These are phyloP conservation scores for Ophiobolus disseminans DNA, from an alignment of 2,329 filamentous ascomycete genomes.

Conservation along the genomic window DNA sequence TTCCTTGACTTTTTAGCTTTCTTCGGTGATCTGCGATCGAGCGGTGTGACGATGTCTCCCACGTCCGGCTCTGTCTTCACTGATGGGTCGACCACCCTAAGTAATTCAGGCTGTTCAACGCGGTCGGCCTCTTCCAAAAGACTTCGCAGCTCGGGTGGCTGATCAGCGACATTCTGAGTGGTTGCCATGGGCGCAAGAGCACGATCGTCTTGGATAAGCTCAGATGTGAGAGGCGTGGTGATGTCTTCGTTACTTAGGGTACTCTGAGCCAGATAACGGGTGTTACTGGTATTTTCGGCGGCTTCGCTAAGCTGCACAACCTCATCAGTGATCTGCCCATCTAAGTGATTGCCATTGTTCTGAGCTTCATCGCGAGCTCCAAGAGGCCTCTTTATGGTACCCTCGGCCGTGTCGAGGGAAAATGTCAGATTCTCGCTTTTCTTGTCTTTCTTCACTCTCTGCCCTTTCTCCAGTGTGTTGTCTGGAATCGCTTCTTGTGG, in stretches of 20 bases:
- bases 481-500: no score
- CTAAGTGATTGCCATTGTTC: background rate
- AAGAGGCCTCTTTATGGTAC: background rate
- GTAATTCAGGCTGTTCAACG: constrained; percentile 1
- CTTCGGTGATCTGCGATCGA: constrained; percentile 35
- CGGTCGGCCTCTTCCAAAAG: background rate
- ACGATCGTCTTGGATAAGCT: background rate
- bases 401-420: constrained; percentile 11
- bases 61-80: background rate
- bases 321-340: background rate
- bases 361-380: constrained; percentile 4
- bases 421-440: constrained; percentile 30
- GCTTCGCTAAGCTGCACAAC: background rate
- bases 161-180: background rate
- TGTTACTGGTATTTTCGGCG: background rate
- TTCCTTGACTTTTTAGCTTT: constrained; percentile 48
- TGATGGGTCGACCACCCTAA: background rate
- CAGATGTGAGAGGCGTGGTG: background rate
- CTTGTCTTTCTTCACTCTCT: constrained; percentile 42
- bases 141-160: background rate
- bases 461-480: constrained; percentile 31
- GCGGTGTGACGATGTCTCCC: constrained; percentile 8
- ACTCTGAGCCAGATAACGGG: no score
- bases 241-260: no score
- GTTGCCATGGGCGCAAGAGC: background rate